Base-by-base conservation (phyloP, 1,284 basidiomycete species). In the Phaffia rhodozyma region DNA sequence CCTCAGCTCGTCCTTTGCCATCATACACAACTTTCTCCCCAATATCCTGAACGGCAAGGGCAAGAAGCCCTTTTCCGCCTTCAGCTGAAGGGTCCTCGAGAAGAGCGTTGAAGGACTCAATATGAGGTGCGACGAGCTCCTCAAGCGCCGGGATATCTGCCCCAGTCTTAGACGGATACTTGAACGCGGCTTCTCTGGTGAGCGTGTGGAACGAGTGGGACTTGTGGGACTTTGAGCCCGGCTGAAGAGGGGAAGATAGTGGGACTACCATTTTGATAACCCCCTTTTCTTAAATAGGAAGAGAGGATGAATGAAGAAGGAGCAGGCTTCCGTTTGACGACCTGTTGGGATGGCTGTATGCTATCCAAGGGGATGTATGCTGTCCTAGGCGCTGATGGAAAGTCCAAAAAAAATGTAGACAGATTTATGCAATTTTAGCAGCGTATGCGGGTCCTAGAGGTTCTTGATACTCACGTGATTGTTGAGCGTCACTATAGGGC, bases 41-140 rank as follows among this genome's bases (percentile, higher is more conserved):
- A 56, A 98, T 86, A 67, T 97, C 90, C 69, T 85, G 82, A 7
- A 97, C 73, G 9, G 83, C 90, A 20, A 91, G 78, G 64, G 85
- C 85, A 16, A 99, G 76, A 16, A 98, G 75, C 0, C 96, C 96
- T 29, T 80, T 81, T 3, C 86, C 87, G 60, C 89, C 84, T 68
- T 89, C 71, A 82, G 84, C 67, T 85, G 83, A 86, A 60, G 85
- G 87, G 70, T 90, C 89, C 70, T 94, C 89, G 72, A 96, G 91
- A 38, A 99, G 81, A 16, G 91, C 86, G 75, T 98, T 96, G 81
- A 99, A 98, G 53, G 89, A 92, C 75, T 97, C 89, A 68, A 98
- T 84, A 74, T 97, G 93, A 13, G 96, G 96, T 34, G 84, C 81
- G 63, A 97, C 89, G 70, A 98, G 90, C 76, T 96, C 90, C 70